These are phyloP conservation scores for Trematosphaeria pertusa DNA, from an alignment of 2,329 filamentous ascomycete genomes.

Conservation along the genomic window DNA sequence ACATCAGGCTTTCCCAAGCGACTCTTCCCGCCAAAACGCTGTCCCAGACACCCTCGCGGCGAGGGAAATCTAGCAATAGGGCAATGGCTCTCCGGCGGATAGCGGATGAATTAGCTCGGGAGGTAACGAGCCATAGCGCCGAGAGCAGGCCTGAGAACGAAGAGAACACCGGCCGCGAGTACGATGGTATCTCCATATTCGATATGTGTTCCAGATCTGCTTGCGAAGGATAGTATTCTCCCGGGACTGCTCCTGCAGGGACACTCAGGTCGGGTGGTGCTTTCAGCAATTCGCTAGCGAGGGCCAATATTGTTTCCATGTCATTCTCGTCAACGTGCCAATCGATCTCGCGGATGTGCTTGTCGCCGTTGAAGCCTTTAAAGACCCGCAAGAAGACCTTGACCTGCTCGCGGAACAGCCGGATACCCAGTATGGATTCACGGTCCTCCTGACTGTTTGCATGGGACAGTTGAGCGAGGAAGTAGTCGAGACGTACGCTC, in stretches of 20 bases:
- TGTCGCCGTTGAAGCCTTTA: slow-evolving; percentile 6
- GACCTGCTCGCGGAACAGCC: slow-evolving; percentile 16
- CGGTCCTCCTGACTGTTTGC: slow-evolving; percentile 7
- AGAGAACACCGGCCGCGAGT: slow-evolving; percentile 32
- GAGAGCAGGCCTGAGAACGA: slow-evolving; percentile 30
- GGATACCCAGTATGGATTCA: slow-evolving; percentile 15
- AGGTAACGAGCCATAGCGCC: slow-evolving; percentile 35
- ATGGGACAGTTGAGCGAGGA: slow-evolving; percentile 11
- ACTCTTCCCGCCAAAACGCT: slow-evolving; percentile 65
- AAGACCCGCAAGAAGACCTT: slow-evolving; percentile 10
- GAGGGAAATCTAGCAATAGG: slow-evolving; percentile 34
- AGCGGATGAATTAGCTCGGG: slow-evolving; percentile 23
- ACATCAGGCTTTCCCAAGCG: slow-evolving; percentile 29
- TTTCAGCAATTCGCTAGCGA: slow-evolving; percentile 21
- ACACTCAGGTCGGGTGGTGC: slow-evolving; percentile 24
- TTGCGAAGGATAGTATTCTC: slow-evolving; percentile 19
- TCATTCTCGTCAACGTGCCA: slow-evolving; percentile 23
- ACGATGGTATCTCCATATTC: slow-evolving; percentile 1
- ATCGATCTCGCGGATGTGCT: slow-evolving; percentile 7
- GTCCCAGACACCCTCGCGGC: slow-evolving; percentile 60
- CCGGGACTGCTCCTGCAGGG: slow-evolving; percentile 23
- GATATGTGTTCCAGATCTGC: slow-evolving; percentile 6
- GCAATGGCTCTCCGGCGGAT: slow-evolving; percentile 34
- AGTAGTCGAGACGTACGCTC: slow-evolving; percentile 15
- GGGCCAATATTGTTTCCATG: slow-evolving; percentile 18